Evolutionary conservation across 73 alveolate species (phyloP), one percentile per base, ranked within the genome.

Genomic region (Paramecium sonneborni): DNA sequence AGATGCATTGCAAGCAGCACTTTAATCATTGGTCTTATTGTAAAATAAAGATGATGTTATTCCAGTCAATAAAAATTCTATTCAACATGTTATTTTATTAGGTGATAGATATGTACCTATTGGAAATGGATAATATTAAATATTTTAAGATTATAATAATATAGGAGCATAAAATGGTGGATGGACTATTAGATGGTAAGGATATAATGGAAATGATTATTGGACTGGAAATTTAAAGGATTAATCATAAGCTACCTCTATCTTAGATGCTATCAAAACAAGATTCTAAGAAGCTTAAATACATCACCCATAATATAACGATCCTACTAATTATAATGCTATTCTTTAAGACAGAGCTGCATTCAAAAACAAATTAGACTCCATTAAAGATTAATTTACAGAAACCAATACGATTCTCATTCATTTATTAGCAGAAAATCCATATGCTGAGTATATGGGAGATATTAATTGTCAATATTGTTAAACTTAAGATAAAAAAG

Each of bases 151-250:
- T 55, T 86, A 38, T 37, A 55, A 93, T 39, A 87, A 93, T 46
- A 93, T 93, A 43, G 96, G 96, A 38, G 96, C 96, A 14, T 57
- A 93, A 67, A 93, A 93, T 74, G 96, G 96, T 20, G 96, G 96
- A 21, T 93, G 96, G 96, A 37, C 93, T 46, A 85, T 93, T 28
- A 74, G 93, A 34, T 93, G 96, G 96, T 84, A 93, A 72, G 96
- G 96, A 1, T 87, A 85, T 41, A 88, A 87, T 34, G 96, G 96
- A 6, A 93, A 93, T 74, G 88, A 88, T n/a, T 93, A 68, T 86
- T 93, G 93, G 94, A 39, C 57, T 5, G 96, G 92, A 6, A 92
- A 93, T 28, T 32, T 62, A 15, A 86, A 93, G 44, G 39, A 4
- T 10, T 4, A 28, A 48, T 30, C 94, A 28, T 72, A 58, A 26